Base-by-base conservation (phyloP, 306 rosid genomes). In the Corylus heterophylla region DNA sequence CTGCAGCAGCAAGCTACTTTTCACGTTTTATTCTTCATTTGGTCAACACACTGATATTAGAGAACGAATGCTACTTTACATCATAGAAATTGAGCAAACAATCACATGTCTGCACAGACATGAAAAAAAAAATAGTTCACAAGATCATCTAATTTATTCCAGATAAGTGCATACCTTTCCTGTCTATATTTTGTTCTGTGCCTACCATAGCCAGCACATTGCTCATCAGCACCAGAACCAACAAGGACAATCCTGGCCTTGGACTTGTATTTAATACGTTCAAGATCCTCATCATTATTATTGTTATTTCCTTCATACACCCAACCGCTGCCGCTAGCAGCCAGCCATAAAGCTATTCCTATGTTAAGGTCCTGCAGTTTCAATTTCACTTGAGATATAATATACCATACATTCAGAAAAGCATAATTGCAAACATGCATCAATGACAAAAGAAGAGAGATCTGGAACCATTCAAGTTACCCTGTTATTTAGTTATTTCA, bases 131-230 rank as follows among this genome's bases (percentile, higher is more conserved):
- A 39, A 67, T 0, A 37, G 48, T 14, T n/a, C 51, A 67, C 51
- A n/a, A 42, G 50, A 64, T 17, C n/a, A 67, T 31, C 10, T 16
- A 1, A 37, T 67, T 35, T 67, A 42, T 39, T 68, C 4, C 22
- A 4, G 22, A 54, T 27, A 72, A 25, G 47, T 55, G 47, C 83
- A 73, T 87, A 95, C 98, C 98, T 90, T 84, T 92, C 94, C 47
- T 84, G 85, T 78, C 89, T 86, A 85, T 81, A 92, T 81, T 96
- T 91, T 81, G 98, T 92, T 84, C 88, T 90, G 74, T 92, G 98
- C 83, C 98, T 90, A 44, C 98, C 98, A 84, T 95, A 95, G 85
- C 98, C 98, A 84, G 98, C 98, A 74, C 98, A 95, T 89, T 95
- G 98, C 81, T 92, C 98, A 85, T 95, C 98, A 42, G 98, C 98